These are phyloP conservation scores for Chlamydomonas schloesseri DNA, from an alignment of 139 green algal species.

Conservation along the genomic window DNA sequence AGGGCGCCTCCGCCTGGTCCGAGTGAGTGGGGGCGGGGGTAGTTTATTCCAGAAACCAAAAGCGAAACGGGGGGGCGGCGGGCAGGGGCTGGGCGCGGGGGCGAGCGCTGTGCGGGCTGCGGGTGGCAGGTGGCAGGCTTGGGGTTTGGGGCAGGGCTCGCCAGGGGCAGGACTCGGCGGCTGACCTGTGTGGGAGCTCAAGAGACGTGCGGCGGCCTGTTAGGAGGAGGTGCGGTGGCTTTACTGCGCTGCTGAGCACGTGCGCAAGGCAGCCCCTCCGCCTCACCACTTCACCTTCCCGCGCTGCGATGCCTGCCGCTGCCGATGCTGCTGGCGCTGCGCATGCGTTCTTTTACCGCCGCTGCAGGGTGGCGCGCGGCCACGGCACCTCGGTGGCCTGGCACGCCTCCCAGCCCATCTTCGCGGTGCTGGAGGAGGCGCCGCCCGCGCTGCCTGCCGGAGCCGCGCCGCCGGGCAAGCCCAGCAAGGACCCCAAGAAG, in stretches of 20 bases:
- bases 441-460: neutral
- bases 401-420: conserved; percentile 15
- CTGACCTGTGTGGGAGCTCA: no score
- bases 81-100: neutral
- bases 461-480: neutral
- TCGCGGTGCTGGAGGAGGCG: conserved; percentile 43
- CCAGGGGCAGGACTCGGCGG: no score
- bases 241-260: no score
- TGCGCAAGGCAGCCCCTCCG: no score
- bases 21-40: conserved; percentile 50
- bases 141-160: no score
- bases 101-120: no score
- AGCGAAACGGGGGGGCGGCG: neutral
- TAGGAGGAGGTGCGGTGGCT: no score
- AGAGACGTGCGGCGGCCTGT: no score
- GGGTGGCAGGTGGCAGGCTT: no score
- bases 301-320: no score
- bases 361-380: conserved; percentile 21
- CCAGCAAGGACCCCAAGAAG: conserved; percentile 20
- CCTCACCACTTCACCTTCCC: no score
- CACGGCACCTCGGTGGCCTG: conserved; percentile 42
- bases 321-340: neutral
- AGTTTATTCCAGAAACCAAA: no score
- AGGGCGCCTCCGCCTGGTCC: conserved; percentile 37
- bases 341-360: neutral